Evolutionary conservation across 768 basidiomycete genomes (phyloP).

Genomic region (Psilocybe sp.): DNA sequence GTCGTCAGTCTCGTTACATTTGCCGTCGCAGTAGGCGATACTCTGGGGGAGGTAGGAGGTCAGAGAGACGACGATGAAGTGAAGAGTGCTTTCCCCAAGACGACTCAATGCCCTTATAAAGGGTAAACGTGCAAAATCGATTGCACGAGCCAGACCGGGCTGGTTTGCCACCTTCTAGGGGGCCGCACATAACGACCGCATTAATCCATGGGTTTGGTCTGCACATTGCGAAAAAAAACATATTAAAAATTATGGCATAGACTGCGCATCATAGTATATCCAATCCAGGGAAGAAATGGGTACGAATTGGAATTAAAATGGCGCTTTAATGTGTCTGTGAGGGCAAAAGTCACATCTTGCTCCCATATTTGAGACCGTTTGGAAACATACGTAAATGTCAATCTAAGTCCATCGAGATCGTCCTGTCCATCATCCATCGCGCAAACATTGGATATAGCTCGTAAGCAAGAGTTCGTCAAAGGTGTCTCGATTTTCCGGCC

Average conservation of each 20-base stretch:
- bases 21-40: constrained; percentile 2
- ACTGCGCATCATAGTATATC: not conserved
- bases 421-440: too few species aligned
- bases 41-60: constrained; percentile 3
- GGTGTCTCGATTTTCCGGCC: too few species aligned
- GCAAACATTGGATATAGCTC: too few species aligned
- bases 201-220: constrained; percentile 3
- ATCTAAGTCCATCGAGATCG: constrained; percentile 15
- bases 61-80: constrained; percentile 4
- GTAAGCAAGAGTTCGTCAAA: too few species aligned
- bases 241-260: constrained; percentile 8
- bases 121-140: constrained; percentile 12
- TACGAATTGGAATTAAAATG: too few species aligned
- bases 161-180: constrained; percentile 21
- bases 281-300: too few species aligned
- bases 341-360: too few species aligned
- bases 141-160: constrained; percentile 20
- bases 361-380: not conserved
- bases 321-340: too few species aligned
- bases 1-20: constrained; percentile 13
- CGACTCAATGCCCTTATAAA: constrained; percentile 23
- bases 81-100: constrained; percentile 3
- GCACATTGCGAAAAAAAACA: constrained; percentile 13
- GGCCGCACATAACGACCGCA: not conserved
- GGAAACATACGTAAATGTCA: constrained; percentile 7